Percentiles rank a stretch among this genome's conserved stretches.
Evolutionary conservation across 2,329 filamentous ascomycete species (phyloP).

Genomic region (Sclerotinia subarctica): DNA sequence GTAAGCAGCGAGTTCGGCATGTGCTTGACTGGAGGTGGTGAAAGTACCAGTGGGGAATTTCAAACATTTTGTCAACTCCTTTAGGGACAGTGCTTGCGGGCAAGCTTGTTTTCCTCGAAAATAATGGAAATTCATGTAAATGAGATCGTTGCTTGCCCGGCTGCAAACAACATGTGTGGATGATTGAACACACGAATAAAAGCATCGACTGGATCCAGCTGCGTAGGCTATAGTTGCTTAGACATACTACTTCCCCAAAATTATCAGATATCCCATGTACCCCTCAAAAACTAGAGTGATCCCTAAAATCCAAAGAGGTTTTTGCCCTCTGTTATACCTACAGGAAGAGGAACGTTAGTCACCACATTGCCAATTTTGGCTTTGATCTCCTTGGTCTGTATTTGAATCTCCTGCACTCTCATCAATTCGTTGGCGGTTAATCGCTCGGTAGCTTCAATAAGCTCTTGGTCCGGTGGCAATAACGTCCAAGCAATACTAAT

Average conservation of each 20-base stretch:
- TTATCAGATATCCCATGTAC: background rate
- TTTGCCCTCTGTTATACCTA: constrained; percentile 24
- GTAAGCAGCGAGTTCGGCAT: background rate
- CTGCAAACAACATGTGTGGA: background rate
- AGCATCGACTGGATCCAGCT: background rate
- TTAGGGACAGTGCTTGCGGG: background rate
- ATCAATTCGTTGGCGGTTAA: constrained; percentile 18
- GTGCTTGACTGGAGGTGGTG: background rate
- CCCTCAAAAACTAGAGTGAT: background rate
- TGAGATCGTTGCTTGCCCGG: no score
- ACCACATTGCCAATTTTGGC: constrained; percentile 73
- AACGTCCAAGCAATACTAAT: constrained; percentile 87
- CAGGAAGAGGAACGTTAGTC: constrained; percentile 46
- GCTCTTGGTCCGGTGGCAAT: constrained; percentile 47
- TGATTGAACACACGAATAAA: background rate
- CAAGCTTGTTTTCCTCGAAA: background rate
- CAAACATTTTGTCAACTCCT: background rate
- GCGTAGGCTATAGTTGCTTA: background rate
- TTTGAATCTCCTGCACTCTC: constrained; percentile 39
- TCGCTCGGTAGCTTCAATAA: constrained; percentile 41
- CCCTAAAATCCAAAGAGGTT: constrained; percentile 32
- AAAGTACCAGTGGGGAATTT: background rate
- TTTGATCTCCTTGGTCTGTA: constrained; percentile 63
- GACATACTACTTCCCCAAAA: background rate
- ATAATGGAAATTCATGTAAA: background rate